Evolutionary conservation across 768 basidiomycete species (phyloP), one percentile per base, ranked within the genome.

Genomic region (Hydnomerulius pinastri): DNA sequence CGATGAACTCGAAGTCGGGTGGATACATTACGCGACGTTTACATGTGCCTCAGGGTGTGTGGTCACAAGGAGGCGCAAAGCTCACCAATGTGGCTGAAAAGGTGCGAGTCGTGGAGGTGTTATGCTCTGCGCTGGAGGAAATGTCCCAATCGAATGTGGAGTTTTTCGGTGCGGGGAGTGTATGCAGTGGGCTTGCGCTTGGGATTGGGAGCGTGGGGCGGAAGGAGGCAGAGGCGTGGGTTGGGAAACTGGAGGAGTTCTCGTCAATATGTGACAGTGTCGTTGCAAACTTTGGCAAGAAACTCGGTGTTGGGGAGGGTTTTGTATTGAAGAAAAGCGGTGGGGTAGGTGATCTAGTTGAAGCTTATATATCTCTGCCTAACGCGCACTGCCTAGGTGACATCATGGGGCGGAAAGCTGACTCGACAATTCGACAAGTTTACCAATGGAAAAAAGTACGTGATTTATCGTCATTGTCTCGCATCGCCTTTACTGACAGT

Each of bases 61-160:
- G 93, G 93, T 88, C 90, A 37, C 89, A 92, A 64, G 87, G 88
- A 24, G 92, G 92, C 35, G 90, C 87, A 25, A 94, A 93, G 66
- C 78, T 97, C 42, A 73, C 75, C 29, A 92, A 90, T 62, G 63
- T 93, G 28, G 79, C 83, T 43, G 91, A 94, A 60, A 95, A 97
- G 71, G 83, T 93, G 36, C 83, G 89, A 32, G 88, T 91, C 46
- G 84, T 96, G 33, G 85, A 86, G 50, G 82, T 92, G 43, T 72
- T 96, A 20, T 83, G 82, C 56, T 80, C 82, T 24, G 90, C 90
- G 24, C 73, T 95, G 56, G 88, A 92, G 55, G 87, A 92, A 45
- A 75, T 95, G 43, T 83, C 88, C 53, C 73, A 70, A 51, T 79
- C 78, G 53, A 92, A 89, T 54, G 79, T 78, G 25, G 86, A 89